A percentile compares a stretch with the other conserved stretches of the same genome.
These are phyloP conservation scores for Cyberlindnera japonica DNA, from an alignment of 805 yeast species.

Conservation along the genomic window DNA sequence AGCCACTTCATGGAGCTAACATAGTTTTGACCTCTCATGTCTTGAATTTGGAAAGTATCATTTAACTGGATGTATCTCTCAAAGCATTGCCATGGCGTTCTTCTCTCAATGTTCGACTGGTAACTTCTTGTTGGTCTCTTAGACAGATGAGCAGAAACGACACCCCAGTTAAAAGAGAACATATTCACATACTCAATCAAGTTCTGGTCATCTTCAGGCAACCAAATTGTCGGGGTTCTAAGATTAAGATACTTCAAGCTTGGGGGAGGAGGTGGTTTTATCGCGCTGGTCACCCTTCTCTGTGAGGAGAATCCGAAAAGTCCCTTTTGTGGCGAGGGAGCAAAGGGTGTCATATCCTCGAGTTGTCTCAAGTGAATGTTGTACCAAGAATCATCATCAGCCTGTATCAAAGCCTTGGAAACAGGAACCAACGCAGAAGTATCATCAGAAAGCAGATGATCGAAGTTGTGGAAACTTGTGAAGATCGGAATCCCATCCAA, in stretches of 20 bases:
- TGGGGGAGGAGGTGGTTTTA: conserved; percentile 90
- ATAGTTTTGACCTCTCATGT: conserved; percentile 84
- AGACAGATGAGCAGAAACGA: conserved; percentile 77
- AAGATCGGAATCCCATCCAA: conserved; percentile 33
- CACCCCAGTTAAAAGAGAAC: conserved; percentile 89
- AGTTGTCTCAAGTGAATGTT: conserved; percentile 51
- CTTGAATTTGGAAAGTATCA: conserved; percentile 81
- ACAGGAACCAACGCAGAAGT: conserved; percentile 47
- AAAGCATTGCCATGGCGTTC: conserved; percentile 99
- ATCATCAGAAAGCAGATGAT: conserved; percentile 28
- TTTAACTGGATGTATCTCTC: conserved; percentile 92
- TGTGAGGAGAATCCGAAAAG: conserved; percentile 41
- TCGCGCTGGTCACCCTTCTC: conserved; percentile 55
- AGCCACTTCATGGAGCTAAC: conserved; percentile 86
- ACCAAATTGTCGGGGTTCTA: conserved; percentile 92
- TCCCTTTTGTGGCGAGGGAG: conserved; percentile 50
- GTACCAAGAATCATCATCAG: conserved; percentile 62
- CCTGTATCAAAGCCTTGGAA: conserved; percentile 61
- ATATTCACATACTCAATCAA: conserved; percentile 80
- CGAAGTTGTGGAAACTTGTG: conserved; percentile 27
- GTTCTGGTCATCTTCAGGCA: conserved; percentile 86
- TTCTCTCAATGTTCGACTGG: conserved; percentile 83
- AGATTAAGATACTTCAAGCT: conserved; percentile 71
- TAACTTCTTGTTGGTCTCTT: conserved; percentile 64
- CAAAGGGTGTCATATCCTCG: conserved; percentile 35